phyloP scores from a whole-genome alignment of 345 rosid species.

The Euclidium syriacum region DNA sequence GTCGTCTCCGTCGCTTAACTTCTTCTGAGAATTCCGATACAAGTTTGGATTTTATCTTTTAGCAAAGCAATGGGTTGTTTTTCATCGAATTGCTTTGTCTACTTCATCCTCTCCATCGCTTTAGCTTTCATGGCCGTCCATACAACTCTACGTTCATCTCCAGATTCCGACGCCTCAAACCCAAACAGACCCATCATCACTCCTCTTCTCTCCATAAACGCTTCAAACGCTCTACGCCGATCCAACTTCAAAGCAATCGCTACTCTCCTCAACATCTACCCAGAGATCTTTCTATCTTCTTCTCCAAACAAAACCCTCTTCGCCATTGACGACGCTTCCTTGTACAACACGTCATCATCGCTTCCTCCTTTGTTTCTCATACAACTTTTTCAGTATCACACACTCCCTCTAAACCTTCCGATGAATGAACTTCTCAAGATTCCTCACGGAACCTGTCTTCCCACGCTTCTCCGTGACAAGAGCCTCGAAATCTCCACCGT shows the following conservation, averaged over 20 bases:
- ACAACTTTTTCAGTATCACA: slow-evolving; percentile 68
- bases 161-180: slow-evolving; percentile 13
- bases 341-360: slow-evolving; percentile 42
- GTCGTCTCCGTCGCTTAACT: not conserved
- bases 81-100: slow-evolving; percentile 42
- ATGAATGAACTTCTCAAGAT: slow-evolving; percentile 44
- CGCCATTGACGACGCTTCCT: slow-evolving; percentile 59
- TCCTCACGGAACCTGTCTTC: slow-evolving; percentile 49
- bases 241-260: slow-evolving; percentile 63
- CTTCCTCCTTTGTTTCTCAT: slow-evolving; percentile 49
- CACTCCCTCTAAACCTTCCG: slow-evolving; percentile 46
- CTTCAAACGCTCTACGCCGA: slow-evolving; percentile 48
- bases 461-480: slow-evolving; percentile 48
- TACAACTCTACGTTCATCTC: slow-evolving; percentile 35
- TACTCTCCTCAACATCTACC: slow-evolving; percentile 51
- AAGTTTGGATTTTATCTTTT: not conserved
- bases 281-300: slow-evolving; percentile 53
- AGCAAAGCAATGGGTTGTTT: slow-evolving; percentile 17
- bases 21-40: not conserved
- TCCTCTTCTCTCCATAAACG: slow-evolving; percentile 40
- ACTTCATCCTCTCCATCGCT: slow-evolving; percentile 50
- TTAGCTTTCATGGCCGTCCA: slow-evolving; percentile 71
- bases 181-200: slow-evolving; percentile 10
- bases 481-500: slow-evolving; percentile 45
- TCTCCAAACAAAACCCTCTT: slow-evolving; percentile 64